Base-by-base conservation (phyloP, 176 grass and related monocot species). In the Cymbopogon citratus region DNA sequence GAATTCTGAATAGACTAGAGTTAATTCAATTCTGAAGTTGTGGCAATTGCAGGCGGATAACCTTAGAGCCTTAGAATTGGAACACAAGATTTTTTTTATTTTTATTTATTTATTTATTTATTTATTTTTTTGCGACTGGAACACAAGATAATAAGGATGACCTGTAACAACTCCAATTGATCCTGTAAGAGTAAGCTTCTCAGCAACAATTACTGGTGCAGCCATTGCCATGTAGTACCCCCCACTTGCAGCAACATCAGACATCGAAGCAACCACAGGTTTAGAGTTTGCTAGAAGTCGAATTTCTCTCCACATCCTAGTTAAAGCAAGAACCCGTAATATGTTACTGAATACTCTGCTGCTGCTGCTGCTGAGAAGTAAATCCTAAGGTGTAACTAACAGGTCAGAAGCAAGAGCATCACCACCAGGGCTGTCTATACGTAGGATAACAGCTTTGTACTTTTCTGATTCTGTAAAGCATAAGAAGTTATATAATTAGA, bases 341-440 rank as follows among this genome's bases (percentile, higher is more conserved):
- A 87, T 46, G 89, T 70, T 49, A 71, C 44, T 60, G 27, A 67
- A 85, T 83, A 34, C 13, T 63, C 26, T 19, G 51, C 19, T 51
- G 12, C 25, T 29, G 33, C 40, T 45, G 76, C 61, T 63, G 44
- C 19, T 54, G 12, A 78, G 36, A 64, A 38, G 56, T 27, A 69
- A 69, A 39, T 27, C 35, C 31, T 66, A 72, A 65, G 63, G 34
- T 16, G 75, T 26, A 72, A 95, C 90, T 91, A 93, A 95, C 96
- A 99, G 87, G 85, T 99, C 92, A 90, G 96, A 99, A 86, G 92
- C 96, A 80, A 99, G 89, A 83, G 92, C 96, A 91, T 99, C 96
- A 84, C 96, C 92, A 34, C 96, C 96, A 82, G 92, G 91, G 80
- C 92, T 99, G 81, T 99, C 96, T 86, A 99, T 93, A 68, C 91